phyloP scores from a whole-genome alignment of 2,329 filamentous ascomycete genomes.

The Penicillium sp. region DNA sequence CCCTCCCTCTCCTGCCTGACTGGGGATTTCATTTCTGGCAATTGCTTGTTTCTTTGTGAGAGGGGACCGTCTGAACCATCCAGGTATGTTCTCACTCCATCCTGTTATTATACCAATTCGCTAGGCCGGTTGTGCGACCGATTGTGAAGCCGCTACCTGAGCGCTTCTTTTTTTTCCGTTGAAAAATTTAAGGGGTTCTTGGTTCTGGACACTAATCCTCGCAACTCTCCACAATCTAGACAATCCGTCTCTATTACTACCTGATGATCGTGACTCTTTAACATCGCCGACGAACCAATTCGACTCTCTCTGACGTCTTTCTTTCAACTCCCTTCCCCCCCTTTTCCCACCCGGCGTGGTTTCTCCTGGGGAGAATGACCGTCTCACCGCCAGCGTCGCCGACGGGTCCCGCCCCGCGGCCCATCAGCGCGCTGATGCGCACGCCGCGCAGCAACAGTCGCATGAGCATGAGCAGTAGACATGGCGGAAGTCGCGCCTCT shows the following conservation, averaged over 20 bases:
- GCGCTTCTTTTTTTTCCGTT: background rate
- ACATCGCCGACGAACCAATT: constrained; percentile 6
- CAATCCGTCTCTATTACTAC: constrained; percentile 22
- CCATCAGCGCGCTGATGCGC: constrained; percentile 80
- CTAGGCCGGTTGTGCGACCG: constrained; percentile 2
- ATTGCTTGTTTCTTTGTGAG: constrained; percentile 9
- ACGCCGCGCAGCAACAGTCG: constrained; percentile 81
- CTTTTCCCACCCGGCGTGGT: constrained; percentile 31
- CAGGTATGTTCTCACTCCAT: constrained; percentile 18
- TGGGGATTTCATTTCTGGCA: constrained; percentile 1
- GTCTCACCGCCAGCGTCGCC: constrained; percentile 74
- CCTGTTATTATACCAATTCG: background rate
- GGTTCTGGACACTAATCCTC: constrained; percentile 18
- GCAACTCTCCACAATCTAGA: constrained; percentile 29
- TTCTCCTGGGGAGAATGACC: constrained; percentile 58
- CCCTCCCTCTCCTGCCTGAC: constrained; percentile 6
- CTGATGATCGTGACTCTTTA: constrained; percentile 28
- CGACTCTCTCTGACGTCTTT: constrained; percentile 7
- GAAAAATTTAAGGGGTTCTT: constrained; percentile 17
- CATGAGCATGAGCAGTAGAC: constrained; percentile 78
- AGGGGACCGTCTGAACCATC: constrained; percentile 8
- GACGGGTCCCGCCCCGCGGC: constrained; percentile 65
- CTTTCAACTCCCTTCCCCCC: constrained; percentile 3
- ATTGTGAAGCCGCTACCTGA: background rate
- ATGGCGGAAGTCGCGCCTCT: constrained; percentile 78